Conservation (phyloP, 139 green algal species). For the Chlorella vulgaris region DNA sequence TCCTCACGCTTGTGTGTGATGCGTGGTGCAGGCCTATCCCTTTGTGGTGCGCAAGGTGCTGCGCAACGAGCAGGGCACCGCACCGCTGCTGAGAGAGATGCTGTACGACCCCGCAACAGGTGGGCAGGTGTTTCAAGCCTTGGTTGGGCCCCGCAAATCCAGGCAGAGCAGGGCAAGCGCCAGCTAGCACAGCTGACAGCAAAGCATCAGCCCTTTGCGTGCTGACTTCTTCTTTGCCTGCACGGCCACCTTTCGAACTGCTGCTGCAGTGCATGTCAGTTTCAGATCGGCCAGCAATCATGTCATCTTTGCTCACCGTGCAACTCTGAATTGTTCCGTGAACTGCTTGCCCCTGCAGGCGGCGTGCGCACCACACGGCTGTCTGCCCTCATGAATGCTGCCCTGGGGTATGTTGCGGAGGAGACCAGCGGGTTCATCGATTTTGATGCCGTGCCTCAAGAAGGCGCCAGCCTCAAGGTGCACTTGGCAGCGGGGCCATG, state of each 20-base stretch:
- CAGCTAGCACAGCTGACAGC: not conserved
- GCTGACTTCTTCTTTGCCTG: not conserved
- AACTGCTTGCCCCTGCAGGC: not conserved
- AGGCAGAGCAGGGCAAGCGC: not conserved
- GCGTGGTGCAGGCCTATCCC: slow-evolving; percentile 72
- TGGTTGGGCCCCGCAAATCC: too few relatives aligned
- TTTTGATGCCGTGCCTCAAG: slow-evolving; percentile 74
- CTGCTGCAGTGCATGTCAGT: not conserved
- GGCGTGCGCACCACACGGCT: slow-evolving; percentile 66
- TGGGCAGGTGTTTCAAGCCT: not conserved
- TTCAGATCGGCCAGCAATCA: not conserved
- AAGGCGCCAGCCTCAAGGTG: slow-evolving; percentile 69
- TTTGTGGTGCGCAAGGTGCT: slow-evolving; percentile 81
- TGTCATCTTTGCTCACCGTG: not conserved
- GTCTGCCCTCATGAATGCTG: slow-evolving; percentile 77
- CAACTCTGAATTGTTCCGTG: not conserved
- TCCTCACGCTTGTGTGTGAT: not conserved
- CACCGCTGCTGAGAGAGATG: slow-evolving; percentile 68
- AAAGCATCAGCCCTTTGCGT: not conserved
- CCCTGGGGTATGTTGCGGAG: slow-evolving; percentile 73
- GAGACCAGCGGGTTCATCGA: slow-evolving; percentile 72
- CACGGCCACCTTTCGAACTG: too few relatives aligned
- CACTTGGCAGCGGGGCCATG: too few relatives aligned
- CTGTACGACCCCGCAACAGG: slow-evolving; percentile 58
- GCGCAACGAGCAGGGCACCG: slow-evolving; percentile 59